Evolutionary conservation across 495 filamentous ascomycete species (phyloP).

Genomic region (Neurospora sp.): DNA sequence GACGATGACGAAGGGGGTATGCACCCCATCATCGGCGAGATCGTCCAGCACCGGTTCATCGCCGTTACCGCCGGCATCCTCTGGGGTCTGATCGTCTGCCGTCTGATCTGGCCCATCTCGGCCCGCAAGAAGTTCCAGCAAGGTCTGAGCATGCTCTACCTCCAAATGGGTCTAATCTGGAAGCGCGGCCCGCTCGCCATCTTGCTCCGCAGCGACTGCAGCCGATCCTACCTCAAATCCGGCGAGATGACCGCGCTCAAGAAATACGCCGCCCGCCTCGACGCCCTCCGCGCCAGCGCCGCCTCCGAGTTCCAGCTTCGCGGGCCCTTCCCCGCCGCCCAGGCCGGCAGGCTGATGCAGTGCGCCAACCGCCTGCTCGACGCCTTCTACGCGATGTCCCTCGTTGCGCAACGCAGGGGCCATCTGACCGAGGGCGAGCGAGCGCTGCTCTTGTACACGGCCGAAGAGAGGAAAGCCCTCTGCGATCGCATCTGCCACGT

Average conservation of each 20-base stretch:
- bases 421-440: constrained; percentile 70
- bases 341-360: constrained; percentile 60
- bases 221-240: constrained; percentile 65
- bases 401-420: constrained; percentile 75
- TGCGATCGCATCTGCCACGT: constrained; percentile 86
- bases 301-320: constrained; percentile 72
- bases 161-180: constrained; percentile 94
- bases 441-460: constrained; percentile 67
- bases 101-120: constrained; percentile 86
- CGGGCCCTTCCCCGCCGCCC: constrained; percentile 67
- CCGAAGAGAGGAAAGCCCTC: constrained; percentile 65
- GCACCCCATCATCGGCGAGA: constrained; percentile 74
- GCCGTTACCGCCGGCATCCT: constrained; percentile 80
- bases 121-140: constrained; percentile 78
- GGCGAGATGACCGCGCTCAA: constrained; percentile 65
- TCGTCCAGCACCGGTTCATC: constrained; percentile 80
- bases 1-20: constrained; percentile 79
- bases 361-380: constrained; percentile 79
- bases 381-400: constrained; percentile 89
- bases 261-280: constrained; percentile 52
- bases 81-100: constrained; percentile 87
- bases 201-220: constrained; percentile 44
- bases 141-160: constrained; percentile 74
- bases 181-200: constrained; percentile 81
- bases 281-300: constrained; percentile 63